These are phyloP conservation scores for Ophiostoma sp. DNA, from an alignment of 2,329 filamentous ascomycete genomes.

Conservation along the genomic window DNA sequence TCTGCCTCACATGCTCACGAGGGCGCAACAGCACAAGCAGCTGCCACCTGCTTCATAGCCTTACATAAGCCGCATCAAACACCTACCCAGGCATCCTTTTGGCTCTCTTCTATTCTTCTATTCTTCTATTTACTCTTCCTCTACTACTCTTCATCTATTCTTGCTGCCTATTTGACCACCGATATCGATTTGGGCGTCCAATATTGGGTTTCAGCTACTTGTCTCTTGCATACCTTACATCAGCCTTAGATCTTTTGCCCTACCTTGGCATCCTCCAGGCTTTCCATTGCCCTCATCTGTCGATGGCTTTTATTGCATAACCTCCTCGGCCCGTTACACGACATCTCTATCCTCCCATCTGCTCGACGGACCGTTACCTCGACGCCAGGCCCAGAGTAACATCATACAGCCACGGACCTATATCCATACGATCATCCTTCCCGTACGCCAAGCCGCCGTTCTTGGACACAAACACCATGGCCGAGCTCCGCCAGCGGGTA, in stretches of 20 bases:
- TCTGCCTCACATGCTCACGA: slow-evolving; percentile 3
- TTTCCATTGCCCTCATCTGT: neutral
- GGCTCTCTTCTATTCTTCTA: neutral
- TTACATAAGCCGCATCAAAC: too few species aligned
- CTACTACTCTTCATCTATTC: neutral
- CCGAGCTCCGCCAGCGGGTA: slow-evolving; percentile 36
- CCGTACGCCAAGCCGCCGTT: too few species aligned
- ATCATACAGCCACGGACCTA: too few species aligned
- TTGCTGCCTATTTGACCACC: neutral
- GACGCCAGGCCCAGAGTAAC: too few species aligned
- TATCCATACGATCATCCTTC: too few species aligned
- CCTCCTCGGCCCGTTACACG: neutral
- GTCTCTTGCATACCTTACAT: neutral
- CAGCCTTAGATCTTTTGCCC: neutral
- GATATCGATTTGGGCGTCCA: neutral
- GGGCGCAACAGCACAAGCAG: neutral
- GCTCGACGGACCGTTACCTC: too few species aligned
- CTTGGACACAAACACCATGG: slow-evolving; percentile 14
- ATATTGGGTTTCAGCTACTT: neutral
- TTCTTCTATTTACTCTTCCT: neutral
- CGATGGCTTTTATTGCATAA: neutral
- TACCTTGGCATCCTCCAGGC: neutral
- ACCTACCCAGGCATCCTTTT: too few species aligned
- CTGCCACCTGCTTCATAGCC: too few species aligned
- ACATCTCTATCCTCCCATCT: neutral